Conservation (phyloP, 1,284 basidiomycete species). For the Sporisorium sorghi region DNA sequence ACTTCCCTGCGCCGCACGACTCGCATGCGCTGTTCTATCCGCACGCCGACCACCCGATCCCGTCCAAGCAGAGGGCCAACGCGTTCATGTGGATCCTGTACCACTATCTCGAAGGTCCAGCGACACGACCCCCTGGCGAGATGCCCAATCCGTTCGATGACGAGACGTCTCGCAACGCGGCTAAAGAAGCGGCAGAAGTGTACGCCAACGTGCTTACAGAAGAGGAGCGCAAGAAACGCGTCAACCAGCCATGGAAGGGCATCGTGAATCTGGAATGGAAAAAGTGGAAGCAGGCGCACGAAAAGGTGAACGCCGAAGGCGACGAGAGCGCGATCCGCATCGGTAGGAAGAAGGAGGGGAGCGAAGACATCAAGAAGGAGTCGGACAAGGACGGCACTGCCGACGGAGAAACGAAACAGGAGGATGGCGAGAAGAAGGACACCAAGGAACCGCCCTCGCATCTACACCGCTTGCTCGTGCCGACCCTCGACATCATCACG, state of each 20-base stretch:
- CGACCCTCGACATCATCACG: constrained; percentile 38
- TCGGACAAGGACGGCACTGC: constrained; percentile 38
- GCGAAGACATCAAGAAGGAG: constrained; percentile 30
- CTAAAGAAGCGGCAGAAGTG: constrained; percentile 38
- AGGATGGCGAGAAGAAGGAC: constrained; percentile 13
- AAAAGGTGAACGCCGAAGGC: constrained; percentile 22
- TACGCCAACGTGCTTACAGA: constrained; percentile 44
- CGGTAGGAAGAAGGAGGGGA: constrained; percentile 9
- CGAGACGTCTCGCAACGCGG: constrained; percentile 34
- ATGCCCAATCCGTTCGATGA: constrained; percentile 65
- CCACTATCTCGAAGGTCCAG: constrained; percentile 66
- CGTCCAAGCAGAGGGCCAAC: constrained; percentile 56
- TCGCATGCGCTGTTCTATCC: constrained; percentile 66
- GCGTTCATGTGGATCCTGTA: constrained; percentile 67
- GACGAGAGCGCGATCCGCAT: constrained; percentile 8
- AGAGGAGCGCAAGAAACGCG: constrained; percentile 45
- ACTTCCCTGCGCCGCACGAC: constrained; percentile 62
- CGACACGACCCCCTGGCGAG: constrained; percentile 50
- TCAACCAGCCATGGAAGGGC: constrained; percentile 55
- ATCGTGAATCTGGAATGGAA: constrained; percentile 56
- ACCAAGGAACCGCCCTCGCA: constrained; percentile 47
- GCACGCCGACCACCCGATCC: constrained; percentile 55
- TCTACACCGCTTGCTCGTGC: constrained; percentile 55
- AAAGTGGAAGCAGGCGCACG: constrained; percentile 49
- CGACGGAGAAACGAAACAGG: constrained; percentile 27